Conservation (phyloP, 257 asterid species). For the Jaltomata sinuosa region DNA sequence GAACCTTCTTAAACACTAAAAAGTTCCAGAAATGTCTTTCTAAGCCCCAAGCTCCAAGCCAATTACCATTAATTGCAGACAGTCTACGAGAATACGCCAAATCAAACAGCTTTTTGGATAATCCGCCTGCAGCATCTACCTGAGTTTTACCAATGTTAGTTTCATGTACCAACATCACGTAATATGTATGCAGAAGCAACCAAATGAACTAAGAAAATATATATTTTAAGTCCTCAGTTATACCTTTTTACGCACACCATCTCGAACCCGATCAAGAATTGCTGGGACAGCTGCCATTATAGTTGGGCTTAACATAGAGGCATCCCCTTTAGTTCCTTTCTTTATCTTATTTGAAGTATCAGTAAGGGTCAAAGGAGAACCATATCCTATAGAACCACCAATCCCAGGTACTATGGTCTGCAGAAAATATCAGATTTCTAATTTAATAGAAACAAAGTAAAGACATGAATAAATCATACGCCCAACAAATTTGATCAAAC, state of each 20-base stretch:
- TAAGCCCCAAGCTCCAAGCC: slow-evolving; percentile 99
- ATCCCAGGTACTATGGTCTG: slow-evolving; percentile 69
- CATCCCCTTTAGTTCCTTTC: slow-evolving; percentile 94
- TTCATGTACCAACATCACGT: background rate
- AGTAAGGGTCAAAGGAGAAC: slow-evolving; percentile 91
- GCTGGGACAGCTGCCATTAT: slow-evolving; percentile 96
- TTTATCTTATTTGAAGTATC: slow-evolving; percentile 93
- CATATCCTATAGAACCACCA: slow-evolving; percentile 95
- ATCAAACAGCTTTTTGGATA: slow-evolving; percentile 72
- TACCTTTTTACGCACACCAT: slow-evolving; percentile 95
- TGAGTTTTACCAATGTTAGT: slow-evolving; percentile 23
- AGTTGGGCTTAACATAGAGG: slow-evolving; percentile 71
- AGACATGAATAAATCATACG: background rate
- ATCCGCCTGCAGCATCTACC: slow-evolving; percentile 86
- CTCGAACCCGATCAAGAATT: slow-evolving; percentile 96
- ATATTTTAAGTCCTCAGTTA: background rate
- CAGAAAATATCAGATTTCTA: slow-evolving; percentile 7
- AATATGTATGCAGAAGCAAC: background rate
- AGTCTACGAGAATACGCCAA: slow-evolving; percentile 81
- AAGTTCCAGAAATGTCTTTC: slow-evolving; percentile 81
- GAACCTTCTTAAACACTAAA: slow-evolving; percentile 77
- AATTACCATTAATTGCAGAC: slow-evolving; percentile 84
- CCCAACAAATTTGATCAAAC: background rate
- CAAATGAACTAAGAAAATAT: background rate
- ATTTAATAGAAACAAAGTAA: background rate